A percentile compares a stretch with the other conserved stretches of the same genome.
phyloP scores from a whole-genome alignment of 1,284 basidiomycete genomes.

The Moesziomyces sp. region DNA sequence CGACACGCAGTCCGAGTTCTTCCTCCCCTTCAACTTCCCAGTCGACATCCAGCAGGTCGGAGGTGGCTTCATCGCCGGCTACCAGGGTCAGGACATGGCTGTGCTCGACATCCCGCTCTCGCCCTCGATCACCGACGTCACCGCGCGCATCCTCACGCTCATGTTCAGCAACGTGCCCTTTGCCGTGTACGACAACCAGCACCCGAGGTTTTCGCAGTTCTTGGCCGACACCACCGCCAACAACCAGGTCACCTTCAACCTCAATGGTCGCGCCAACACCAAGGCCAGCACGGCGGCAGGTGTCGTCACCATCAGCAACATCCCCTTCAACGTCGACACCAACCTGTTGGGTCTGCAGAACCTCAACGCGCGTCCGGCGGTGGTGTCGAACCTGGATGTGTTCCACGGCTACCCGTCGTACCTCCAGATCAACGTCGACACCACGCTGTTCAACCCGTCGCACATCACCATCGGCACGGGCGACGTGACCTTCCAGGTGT shows the following conservation, averaged over 20 bases:
- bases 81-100: slow-evolving; percentile 74
- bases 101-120: slow-evolving; percentile 75
- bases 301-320: slow-evolving; percentile 73
- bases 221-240: slow-evolving; percentile 76
- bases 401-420: slow-evolving; percentile 77
- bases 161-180: slow-evolving; percentile 76
- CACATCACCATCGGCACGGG: slow-evolving; percentile 78
- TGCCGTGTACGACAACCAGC: slow-evolving; percentile 72
- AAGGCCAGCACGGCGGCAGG: slow-evolving; percentile 79
- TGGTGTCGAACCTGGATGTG: slow-evolving; percentile 76
- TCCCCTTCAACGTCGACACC: slow-evolving; percentile 76
- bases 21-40: slow-evolving; percentile 78
- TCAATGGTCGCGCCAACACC: slow-evolving; percentile 74
- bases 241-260: slow-evolving; percentile 71
- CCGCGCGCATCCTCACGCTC: slow-evolving; percentile 75
- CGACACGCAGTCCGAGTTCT: slow-evolving; percentile 75
- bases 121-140: slow-evolving; percentile 75
- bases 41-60: slow-evolving; percentile 76
- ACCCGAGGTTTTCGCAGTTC: slow-evolving; percentile 75
- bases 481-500: slow-evolving; percentile 75
- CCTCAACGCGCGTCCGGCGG: slow-evolving; percentile 74
- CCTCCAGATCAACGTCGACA: slow-evolving; percentile 77
- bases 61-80: slow-evolving; percentile 75
- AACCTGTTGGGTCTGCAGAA: slow-evolving; percentile 77
- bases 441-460: slow-evolving; percentile 70